Percentiles rank a stretch among this genome's conserved stretches.
Evolutionary conservation across 805 yeast species (phyloP).

Genomic region (Starmerella tilneyi): DNA sequence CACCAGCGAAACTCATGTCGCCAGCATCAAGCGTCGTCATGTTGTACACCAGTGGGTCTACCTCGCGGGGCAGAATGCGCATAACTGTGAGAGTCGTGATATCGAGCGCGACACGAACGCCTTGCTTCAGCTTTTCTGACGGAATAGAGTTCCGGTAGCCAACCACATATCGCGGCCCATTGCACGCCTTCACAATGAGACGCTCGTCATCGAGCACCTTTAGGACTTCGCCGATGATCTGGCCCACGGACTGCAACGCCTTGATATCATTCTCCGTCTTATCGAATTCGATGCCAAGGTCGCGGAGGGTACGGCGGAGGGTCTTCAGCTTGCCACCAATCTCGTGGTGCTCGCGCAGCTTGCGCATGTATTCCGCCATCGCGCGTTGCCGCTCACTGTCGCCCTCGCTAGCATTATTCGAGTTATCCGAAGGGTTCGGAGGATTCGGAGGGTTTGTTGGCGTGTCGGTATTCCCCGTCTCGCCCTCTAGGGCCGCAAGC

Average conservation of each 20-base stretch:
- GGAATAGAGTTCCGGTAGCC: slow-evolving; percentile 92
- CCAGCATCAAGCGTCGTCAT: slow-evolving; percentile 99
- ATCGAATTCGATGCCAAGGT: slow-evolving; percentile 68
- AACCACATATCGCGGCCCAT: slow-evolving; percentile 95
- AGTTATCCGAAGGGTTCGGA: neutral
- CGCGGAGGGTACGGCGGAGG: slow-evolving; percentile 71
- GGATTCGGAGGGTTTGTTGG: slow-evolving; percentile 1
- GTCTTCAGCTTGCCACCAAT: slow-evolving; percentile 88
- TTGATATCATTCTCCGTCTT: slow-evolving; percentile 95
- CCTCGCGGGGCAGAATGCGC: slow-evolving; percentile 95
- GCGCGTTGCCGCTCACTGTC: slow-evolving; percentile 74
- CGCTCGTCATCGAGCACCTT: slow-evolving; percentile 91
- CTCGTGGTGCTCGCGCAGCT: slow-evolving; percentile 82
- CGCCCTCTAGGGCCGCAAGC: slow-evolving; percentile 28
- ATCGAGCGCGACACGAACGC: slow-evolving; percentile 91
- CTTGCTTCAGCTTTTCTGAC: slow-evolving; percentile 73
- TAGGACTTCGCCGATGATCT: slow-evolving; percentile 91
- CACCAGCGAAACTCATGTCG: slow-evolving; percentile 83
- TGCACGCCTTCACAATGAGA: slow-evolving; percentile 86
- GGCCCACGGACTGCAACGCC: slow-evolving; percentile 95
- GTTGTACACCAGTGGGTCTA: slow-evolving; percentile 93
- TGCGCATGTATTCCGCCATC: slow-evolving; percentile 65
- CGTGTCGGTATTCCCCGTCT: slow-evolving; percentile 3
- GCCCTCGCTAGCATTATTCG: slow-evolving; percentile 33
- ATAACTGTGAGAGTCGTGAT: slow-evolving; percentile 96